Base-by-base conservation (phyloP, 2,329 filamentous ascomycete species). In the Botryotinia globosa region DNA sequence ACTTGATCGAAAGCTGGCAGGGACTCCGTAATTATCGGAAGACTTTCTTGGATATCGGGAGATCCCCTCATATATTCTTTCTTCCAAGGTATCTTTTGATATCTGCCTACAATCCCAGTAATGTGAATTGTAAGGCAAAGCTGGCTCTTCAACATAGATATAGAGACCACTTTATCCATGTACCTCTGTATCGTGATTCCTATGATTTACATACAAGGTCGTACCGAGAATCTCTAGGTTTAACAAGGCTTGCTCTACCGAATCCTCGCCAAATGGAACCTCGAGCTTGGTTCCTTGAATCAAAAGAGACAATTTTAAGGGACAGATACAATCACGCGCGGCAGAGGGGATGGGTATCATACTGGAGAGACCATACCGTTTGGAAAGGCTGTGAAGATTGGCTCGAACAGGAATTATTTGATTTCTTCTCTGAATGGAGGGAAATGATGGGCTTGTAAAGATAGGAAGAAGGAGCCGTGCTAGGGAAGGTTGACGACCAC, bases 321-420 rank as follows among this genome's bases (percentile, higher is more conserved):
- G 20, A 48, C 3, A 34, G 29, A 45, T 25, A 10, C 6, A 34
- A 22, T 9, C 29, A 65, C 1, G 10, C 1, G 29, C 44, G 8
- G 20, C 25, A 34, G 5, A 0, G 6, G 0, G 1, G 0, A 16
- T 65, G 62, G 62, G 29, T 20, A 34, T 3, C 0, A 0, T 4
- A 16, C 44, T 65, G 42, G 62, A 18, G 42, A 4, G 9, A 16
- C 5, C 25, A 34, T 34, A 4, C 32, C 3, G 5, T 65, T 48
- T 42, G 18, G 12, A 4, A 65, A 2, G 22, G 7, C 20, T 34
- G 62, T 48, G 0, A 6, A 34, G 20, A 65, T 25, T 65, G 42
- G 42, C 42, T 14, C 5, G 29, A 65, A 1, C n/a, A 25, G 42
- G 7, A 10, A 14, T 1, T 29, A 4, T 4, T 5, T 8, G n/a